Percentiles rank a stretch among this genome's conserved stretches.
These are phyloP conservation scores for Ustilago esculenta DNA, from an alignment of 1,284 basidiomycete species.

Conservation along the genomic window DNA sequence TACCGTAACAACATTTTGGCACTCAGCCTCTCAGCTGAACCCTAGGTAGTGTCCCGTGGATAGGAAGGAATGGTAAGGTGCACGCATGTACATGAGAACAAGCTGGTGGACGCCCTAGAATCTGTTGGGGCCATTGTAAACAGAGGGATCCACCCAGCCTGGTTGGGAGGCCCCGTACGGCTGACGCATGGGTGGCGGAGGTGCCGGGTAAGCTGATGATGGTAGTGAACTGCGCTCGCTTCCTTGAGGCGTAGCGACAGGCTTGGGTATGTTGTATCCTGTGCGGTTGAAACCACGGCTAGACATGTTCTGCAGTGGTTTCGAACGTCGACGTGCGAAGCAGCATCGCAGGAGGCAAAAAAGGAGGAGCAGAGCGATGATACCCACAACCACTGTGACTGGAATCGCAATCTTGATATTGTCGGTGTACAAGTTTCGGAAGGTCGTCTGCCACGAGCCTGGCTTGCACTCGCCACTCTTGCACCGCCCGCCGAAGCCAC, in stretches of 20 bases:
- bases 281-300: background rate
- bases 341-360: constrained; percentile 42
- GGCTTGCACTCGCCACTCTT: constrained; percentile 74
- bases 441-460: constrained; percentile 75
- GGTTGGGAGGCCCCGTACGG: constrained; percentile 10
- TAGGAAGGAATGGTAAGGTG: too few relatives aligned
- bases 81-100: too few relatives aligned
- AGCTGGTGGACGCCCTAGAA: constrained; percentile 4
- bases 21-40: too few relatives aligned
- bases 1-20: too few relatives aligned
- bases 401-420: constrained; percentile 60
- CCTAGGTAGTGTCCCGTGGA: too few relatives aligned
- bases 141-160: constrained; percentile 33
- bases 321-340: constrained; percentile 14
- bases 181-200: constrained; percentile 13
- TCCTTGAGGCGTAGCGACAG: constrained; percentile 13
- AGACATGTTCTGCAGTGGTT: background rate
- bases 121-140: constrained; percentile 24
- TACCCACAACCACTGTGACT: constrained; percentile 54
- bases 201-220: constrained; percentile 3
- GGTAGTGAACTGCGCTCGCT: constrained; percentile 10
- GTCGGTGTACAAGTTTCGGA: constrained; percentile 71
- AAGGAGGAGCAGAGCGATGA: constrained; percentile 51
- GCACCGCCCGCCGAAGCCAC: constrained; percentile 74
- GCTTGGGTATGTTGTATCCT: constrained; percentile 25